A percentile compares a stretch with the other conserved stretches of the same genome.
These are phyloP conservation scores for Amoebophrya sp. DNA, from an alignment of 169 alveolate genomes.

Conservation along the genomic window DNA sequence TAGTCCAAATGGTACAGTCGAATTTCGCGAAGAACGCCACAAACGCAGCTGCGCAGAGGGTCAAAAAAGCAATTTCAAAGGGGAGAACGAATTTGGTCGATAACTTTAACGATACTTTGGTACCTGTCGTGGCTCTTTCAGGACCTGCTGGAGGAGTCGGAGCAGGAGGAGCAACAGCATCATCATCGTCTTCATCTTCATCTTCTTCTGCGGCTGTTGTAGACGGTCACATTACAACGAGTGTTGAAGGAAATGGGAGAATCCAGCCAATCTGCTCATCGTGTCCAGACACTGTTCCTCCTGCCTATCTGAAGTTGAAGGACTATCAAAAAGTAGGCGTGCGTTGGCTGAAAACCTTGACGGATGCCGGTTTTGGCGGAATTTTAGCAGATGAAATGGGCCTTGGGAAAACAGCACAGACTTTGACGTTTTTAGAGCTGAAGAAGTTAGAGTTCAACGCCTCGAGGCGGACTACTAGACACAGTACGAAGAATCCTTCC, in stretches of 20 bases:
- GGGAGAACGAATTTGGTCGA: background rate
- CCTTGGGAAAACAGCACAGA: background rate
- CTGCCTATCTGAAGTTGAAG: background rate
- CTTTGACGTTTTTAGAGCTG: background rate
- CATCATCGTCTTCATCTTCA: too few relatives aligned
- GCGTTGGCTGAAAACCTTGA: background rate
- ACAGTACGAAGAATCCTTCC: too few relatives aligned
- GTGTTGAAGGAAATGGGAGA: too few relatives aligned
- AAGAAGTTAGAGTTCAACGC: background rate
- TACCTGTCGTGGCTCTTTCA: too few relatives aligned
- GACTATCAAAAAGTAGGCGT: constrained; percentile 1
- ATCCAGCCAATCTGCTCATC: too few relatives aligned
- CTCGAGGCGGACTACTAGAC: background rate
- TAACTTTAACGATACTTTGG: background rate
- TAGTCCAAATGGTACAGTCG: background rate
- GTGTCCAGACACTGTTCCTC: too few relatives aligned
- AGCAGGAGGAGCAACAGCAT: too few relatives aligned
- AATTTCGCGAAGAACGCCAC: background rate
- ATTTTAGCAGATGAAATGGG: background rate
- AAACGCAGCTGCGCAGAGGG: background rate
- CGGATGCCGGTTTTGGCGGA: background rate
- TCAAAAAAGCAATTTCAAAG: background rate
- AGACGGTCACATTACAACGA: too few relatives aligned
- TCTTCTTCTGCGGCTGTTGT: too few relatives aligned
- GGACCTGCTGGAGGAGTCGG: too few relatives aligned